phyloP scores from a whole-genome alignment of 257 asterid species.

The Lycium barbarum region DNA sequence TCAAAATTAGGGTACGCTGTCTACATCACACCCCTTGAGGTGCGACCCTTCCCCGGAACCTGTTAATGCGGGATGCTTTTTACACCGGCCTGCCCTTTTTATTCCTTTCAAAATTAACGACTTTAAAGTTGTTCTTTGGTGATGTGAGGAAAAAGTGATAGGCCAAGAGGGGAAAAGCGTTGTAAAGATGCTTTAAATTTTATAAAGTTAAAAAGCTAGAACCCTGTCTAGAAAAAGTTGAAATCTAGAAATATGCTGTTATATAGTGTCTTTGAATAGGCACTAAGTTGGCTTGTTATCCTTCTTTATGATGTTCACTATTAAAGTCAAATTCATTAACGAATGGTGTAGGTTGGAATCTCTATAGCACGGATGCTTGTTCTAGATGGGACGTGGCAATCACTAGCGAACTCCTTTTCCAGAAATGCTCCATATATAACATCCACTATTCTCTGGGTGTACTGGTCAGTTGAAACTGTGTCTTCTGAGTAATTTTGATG shows the following conservation, averaged over 20 bases:
- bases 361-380: conserved; percentile 73
- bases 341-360: conserved; percentile 76
- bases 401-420: conserved; percentile 70
- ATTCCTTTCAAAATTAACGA: not conserved
- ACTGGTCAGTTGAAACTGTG: conserved; percentile 65
- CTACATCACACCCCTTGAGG: too few relatives aligned
- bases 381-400: conserved; percentile 83
- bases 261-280: not conserved
- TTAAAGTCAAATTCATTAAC: not conserved
- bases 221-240: not conserved
- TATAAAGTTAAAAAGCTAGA: conserved; percentile 15
- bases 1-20: too few relatives aligned
- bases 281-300: conserved; percentile 21
- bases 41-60: too few relatives aligned
- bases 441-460: conserved; percentile 82
- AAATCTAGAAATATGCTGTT: conserved; percentile 9
- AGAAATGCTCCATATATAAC: conserved; percentile 72
- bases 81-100: too few relatives aligned
- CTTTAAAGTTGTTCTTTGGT: not conserved
- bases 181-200: conserved; percentile 22
- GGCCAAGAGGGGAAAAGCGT: not conserved
- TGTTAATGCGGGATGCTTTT: too few relatives aligned
- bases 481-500: conserved; percentile 17
- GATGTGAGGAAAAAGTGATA: conserved; percentile 3
- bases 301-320: conserved; percentile 16